These are phyloP conservation scores for Aulographum hederae DNA, from an alignment of 2,329 filamentous ascomycete genomes.

Conservation along the genomic window DNA sequence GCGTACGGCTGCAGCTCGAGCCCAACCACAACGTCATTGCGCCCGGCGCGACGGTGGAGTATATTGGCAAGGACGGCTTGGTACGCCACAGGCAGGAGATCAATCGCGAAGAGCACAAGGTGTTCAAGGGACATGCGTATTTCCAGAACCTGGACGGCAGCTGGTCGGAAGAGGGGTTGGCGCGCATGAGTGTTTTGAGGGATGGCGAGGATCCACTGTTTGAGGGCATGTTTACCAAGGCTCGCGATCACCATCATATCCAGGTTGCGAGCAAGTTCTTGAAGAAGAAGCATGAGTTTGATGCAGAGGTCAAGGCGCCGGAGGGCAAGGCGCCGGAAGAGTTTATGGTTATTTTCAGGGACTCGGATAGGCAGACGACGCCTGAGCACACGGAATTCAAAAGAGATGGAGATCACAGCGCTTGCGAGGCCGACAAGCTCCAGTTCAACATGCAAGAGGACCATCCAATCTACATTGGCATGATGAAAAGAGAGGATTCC, in stretches of 20 bases:
- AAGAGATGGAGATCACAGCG: slow-evolving; percentile 24
- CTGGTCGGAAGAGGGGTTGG: slow-evolving; percentile 77
- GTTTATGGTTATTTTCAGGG: slow-evolving; percentile 79
- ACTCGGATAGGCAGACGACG: slow-evolving; percentile 55
- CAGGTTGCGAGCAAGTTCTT: slow-evolving; percentile 59
- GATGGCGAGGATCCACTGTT: slow-evolving; percentile 72
- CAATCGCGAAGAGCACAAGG: slow-evolving; percentile 54
- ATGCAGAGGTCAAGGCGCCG: slow-evolving; percentile 44
- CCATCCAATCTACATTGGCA: slow-evolving; percentile 41
- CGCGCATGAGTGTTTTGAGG: slow-evolving; percentile 55
- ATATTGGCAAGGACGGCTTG: slow-evolving; percentile 53
- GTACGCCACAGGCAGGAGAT: slow-evolving; percentile 50
- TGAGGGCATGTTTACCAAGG: slow-evolving; percentile 70
- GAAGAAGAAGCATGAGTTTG: slow-evolving; percentile 49
- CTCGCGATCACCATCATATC: slow-evolving; percentile 73
- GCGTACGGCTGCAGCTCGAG: slow-evolving; percentile 62
- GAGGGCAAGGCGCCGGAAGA: slow-evolving; percentile 37
- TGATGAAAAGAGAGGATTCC: slow-evolving; percentile 33
- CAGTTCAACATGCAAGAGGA: slow-evolving; percentile 59
- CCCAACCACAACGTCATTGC: slow-evolving; percentile 84
- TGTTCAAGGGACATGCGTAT: slow-evolving; percentile 70
- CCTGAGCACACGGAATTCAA: slow-evolving; percentile 42
- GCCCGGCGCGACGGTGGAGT: slow-evolving; percentile 54
- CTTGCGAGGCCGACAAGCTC: slow-evolving; percentile 60
- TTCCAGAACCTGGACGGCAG: slow-evolving; percentile 41